A percentile compares a stretch with the other conserved stretches of the same genome.
These are phyloP conservation scores for Heterobasidion occidentale DNA, from an alignment of 1,284 basidiomycete genomes.

Conservation along the genomic window DNA sequence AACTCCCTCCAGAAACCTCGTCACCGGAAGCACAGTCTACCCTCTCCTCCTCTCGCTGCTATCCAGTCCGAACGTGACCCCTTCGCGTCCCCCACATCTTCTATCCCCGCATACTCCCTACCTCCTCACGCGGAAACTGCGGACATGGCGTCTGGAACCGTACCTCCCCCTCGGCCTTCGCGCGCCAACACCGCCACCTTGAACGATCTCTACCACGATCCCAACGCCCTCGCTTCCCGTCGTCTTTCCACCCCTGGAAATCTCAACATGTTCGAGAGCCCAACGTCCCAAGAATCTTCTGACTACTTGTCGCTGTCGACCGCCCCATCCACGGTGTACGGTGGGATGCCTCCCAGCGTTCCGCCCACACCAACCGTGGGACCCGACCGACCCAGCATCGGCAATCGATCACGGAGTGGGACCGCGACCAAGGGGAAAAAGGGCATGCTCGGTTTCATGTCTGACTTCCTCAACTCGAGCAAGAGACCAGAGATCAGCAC, in stretches of 20 bases:
- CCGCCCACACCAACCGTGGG: conserved; percentile 13
- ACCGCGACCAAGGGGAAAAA: conserved; percentile 67
- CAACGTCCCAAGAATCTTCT: conserved; percentile 18
- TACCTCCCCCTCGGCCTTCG: conserved; percentile 68
- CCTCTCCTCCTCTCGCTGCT: conserved; percentile 16
- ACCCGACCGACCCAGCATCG: conserved; percentile 21
- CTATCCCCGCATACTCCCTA: conserved; percentile 18
- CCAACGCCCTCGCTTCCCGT: conserved; percentile 28
- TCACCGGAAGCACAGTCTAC: conserved; percentile 39
- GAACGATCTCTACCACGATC: conserved; percentile 55
- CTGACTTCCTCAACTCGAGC: conserved; percentile 71
- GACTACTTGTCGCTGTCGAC: conserved; percentile 12
- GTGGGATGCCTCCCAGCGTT: conserved; percentile 21
- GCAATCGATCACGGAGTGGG: conserved; percentile 51
- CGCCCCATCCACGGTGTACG: conserved; percentile 27
- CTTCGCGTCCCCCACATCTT: conserved; percentile 33
- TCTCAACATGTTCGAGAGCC: conserved; percentile 29
- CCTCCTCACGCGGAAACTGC: conserved; percentile 11
- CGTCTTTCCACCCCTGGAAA: conserved; percentile 45
- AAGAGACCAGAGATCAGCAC: conserved; percentile 94
- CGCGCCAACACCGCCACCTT: conserved; percentile 75
- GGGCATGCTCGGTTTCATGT: conserved; percentile 70
- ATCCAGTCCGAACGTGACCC: conserved; percentile 43
- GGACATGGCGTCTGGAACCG: conserved; percentile 25
- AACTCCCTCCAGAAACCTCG: conserved; percentile 51